Evolutionary conservation across 2,329 filamentous ascomycete species (phyloP).

Genomic region (Ilyonectria destructans): DNA sequence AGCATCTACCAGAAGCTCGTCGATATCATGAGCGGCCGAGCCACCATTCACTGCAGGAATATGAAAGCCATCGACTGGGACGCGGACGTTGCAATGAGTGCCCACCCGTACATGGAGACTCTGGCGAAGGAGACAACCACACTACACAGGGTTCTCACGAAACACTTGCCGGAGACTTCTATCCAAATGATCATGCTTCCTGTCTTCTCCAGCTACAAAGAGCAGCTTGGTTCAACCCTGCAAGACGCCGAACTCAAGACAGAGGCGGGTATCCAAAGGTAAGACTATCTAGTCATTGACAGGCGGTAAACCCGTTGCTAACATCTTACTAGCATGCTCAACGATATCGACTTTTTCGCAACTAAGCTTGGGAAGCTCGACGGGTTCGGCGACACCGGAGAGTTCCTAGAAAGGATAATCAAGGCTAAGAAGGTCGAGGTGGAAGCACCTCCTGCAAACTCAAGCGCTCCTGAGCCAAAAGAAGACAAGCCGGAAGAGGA

Average conservation of each 20-base stretch:
- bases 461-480: constrained; percentile 31
- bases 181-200: constrained; percentile 89
- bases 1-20: constrained; percentile 94
- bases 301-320: constrained; percentile 20
- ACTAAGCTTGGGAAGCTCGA: constrained; percentile 83
- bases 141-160: constrained; percentile 86
- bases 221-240: constrained; percentile 83
- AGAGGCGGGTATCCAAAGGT: constrained; percentile 81
- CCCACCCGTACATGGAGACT: constrained; percentile 87
- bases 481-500: constrained; percentile 36
- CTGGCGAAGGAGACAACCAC: constrained; percentile 89
- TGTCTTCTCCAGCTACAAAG: constrained; percentile 86
- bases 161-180: constrained; percentile 83
- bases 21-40: constrained; percentile 90
- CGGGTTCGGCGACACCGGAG: constrained; percentile 82
- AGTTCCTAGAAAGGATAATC: constrained; percentile 77
- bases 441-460: constrained; percentile 36
- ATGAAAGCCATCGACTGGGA: constrained; percentile 87
- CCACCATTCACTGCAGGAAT: constrained; percentile 80
- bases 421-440: constrained; percentile 67
- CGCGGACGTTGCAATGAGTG: constrained; percentile 55
- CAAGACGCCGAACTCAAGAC: constrained; percentile 76
- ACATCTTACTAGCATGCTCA: constrained; percentile 74
- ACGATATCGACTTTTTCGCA: constrained; percentile 83
- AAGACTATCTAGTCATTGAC: constrained; percentile 51